phyloP scores from a whole-genome alignment of 2,329 filamentous ascomycete species.

The Colletotrichum simmondsii region DNA sequence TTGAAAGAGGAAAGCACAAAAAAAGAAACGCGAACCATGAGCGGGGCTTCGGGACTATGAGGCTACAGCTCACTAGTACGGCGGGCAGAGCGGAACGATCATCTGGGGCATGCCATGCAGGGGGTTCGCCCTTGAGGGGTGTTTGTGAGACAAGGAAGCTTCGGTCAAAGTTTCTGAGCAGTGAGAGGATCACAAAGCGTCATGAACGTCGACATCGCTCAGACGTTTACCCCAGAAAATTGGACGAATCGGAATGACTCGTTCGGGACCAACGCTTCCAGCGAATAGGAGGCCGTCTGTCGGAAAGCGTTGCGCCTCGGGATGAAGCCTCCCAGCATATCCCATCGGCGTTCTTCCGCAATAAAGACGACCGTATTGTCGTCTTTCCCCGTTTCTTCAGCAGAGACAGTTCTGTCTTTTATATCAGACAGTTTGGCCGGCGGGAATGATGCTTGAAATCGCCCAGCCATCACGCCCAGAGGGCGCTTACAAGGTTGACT shows the following conservation, averaged over 20 bases:
- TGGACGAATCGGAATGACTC: not conserved
- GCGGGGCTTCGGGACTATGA: constrained; percentile 3
- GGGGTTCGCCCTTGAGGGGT: not conserved
- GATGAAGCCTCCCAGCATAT: not conserved
- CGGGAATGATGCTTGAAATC: not conserved
- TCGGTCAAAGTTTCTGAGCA: not conserved
- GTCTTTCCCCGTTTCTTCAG: not conserved
- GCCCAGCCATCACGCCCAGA: not conserved
- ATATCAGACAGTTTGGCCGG: not conserved
- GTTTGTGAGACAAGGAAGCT: constrained; percentile 4
- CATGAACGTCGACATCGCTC: not conserved
- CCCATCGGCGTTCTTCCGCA: not conserved
- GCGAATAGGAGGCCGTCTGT: not conserved
- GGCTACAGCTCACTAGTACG: not conserved
- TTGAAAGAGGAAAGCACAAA: not conserved
- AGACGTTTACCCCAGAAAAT: not conserved
- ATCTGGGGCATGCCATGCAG: not conserved
- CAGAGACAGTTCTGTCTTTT: not conserved
- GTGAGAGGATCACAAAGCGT: not conserved
- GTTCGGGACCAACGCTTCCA: not conserved
- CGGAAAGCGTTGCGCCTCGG: not conserved
- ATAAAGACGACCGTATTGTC: not conserved
- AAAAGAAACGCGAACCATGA: not conserved
- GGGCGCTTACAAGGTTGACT: not conserved
- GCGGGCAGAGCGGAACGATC: not conserved